Conservation (phyloP, 225 moss, liverwort and hornwort species). For the Anthoceros angustus region DNA sequence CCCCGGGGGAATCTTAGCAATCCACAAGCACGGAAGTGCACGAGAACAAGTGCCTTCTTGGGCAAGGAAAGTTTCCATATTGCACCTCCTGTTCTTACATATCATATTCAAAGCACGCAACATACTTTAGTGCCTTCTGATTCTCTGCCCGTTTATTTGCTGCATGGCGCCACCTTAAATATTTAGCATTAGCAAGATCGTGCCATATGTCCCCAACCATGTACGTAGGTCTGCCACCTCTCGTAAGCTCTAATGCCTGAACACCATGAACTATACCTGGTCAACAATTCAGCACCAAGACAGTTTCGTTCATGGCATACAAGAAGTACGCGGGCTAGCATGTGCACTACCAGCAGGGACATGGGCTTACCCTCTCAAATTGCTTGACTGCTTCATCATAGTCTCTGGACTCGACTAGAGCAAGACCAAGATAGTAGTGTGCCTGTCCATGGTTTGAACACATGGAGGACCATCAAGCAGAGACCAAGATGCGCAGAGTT, state of each 20-base stretch:
- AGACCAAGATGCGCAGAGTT: neutral
- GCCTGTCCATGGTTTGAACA: slow-evolving; percentile 32
- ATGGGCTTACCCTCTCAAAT: slow-evolving; percentile 52
- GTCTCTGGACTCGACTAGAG: slow-evolving; percentile 41
- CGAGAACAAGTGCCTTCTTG: too few relatives aligned
- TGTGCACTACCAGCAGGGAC: too few relatives aligned
- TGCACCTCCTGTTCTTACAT: neutral
- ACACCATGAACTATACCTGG: neutral
- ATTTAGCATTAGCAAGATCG: slow-evolving; percentile 66
- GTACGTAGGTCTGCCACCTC: slow-evolving; percentile 54
- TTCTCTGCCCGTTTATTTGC: slow-evolving; percentile 25
- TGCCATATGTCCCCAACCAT: slow-evolving; percentile 92
- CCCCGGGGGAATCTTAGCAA: neutral
- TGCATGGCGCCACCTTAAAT: slow-evolving; percentile 49
- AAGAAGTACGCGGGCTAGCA: too few relatives aligned
- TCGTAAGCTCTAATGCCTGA: slow-evolving; percentile 70
- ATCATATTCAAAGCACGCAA: neutral
- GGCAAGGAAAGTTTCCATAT: too few relatives aligned
- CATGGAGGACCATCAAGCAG: slow-evolving; percentile 5
- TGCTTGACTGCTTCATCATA: slow-evolving; percentile 59
- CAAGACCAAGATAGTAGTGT: slow-evolving; percentile 81
- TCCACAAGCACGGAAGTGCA: neutral
- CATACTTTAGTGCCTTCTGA: slow-evolving; percentile 39
- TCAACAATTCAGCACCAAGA: too few relatives aligned
- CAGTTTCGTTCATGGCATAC: too few relatives aligned